Base-by-base conservation (phyloP, 768 basidiomycete species). In the Collybiopsis luxurians region DNA sequence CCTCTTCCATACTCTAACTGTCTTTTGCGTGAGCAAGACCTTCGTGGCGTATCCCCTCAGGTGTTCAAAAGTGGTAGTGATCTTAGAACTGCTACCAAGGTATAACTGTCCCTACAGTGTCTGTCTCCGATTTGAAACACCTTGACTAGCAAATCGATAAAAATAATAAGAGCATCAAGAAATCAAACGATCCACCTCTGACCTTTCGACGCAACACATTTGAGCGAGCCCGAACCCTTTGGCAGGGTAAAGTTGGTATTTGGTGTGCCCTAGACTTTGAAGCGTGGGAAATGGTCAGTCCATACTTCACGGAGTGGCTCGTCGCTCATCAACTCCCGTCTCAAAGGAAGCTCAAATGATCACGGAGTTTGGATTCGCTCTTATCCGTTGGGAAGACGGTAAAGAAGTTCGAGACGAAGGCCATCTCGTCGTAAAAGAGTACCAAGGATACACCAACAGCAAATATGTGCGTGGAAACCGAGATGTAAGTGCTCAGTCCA, bases 251-350 rank as follows among this genome's bases (percentile, higher is more conserved):
- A 66, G 76, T 68, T 24, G 91, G 89, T 40, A 79, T 81, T 3
- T 93, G 90, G 88, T 81, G 81, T 64, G 83, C 90, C 15, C 69
- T 93, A 50, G 92, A 94, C 67, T 86, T 94, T 60, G 92, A 94
- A 70, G 82, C 80, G 17, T 94, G 90, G 90, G 92, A 95, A 65
- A 69, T 70, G 40, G 89, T 42, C 88, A 91, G n/a, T n/a, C n/a
- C n/a, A n/a, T n/a, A n/a, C n/a, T n/a, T n/a, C n/a, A n/a, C n/a
- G n/a, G n/a, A n/a, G n/a, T n/a, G n/a, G n/a, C n/a, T n/a, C n/a
- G n/a, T n/a, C n/a, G n/a, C n/a, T n/a, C 63, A 80, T 73, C 1
- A 59, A 39, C 38, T 86, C 21, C n/a, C n/a, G n/a, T n/a, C n/a
- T n/a, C n/a, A n/a, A n/a, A n/a, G n/a, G n/a, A n/a, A n/a, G n/a